These are phyloP conservation scores for Coemansia sp. DNA, from an alignment of 192 early-diverging fungal species.

Conservation along the genomic window DNA sequence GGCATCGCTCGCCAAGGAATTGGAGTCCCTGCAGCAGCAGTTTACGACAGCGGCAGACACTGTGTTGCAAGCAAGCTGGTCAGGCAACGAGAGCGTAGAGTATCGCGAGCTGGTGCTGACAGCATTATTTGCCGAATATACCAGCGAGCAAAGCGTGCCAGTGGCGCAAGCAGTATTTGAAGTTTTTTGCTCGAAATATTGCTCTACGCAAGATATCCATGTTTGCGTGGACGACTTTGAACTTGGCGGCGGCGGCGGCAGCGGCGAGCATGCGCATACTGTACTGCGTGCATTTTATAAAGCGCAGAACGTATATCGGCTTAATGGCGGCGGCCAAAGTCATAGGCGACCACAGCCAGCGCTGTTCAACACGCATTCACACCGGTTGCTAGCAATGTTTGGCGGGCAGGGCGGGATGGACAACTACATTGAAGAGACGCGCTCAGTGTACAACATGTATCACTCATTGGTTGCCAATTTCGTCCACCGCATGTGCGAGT, in stretches of 20 bases:
- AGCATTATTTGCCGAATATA: slow-evolving; percentile 6
- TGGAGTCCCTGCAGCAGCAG: neutral
- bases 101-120: neutral
- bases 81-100: neutral
- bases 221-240: neutral
- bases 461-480: slow-evolving; percentile 71
- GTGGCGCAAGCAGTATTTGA: slow-evolving; percentile 4
- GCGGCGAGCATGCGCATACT: neutral
- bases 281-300: slow-evolving; percentile 28
- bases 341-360: slow-evolving; percentile 1
- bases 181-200: slow-evolving; percentile 10
- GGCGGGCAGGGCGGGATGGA: slow-evolving; percentile 95
- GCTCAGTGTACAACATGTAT: slow-evolving; percentile 76
- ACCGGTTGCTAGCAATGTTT: slow-evolving; percentile 75
- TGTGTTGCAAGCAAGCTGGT: neutral
- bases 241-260: neutral
- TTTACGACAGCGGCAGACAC: neutral
- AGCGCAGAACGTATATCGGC: neutral
- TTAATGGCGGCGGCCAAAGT: neutral
- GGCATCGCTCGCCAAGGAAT: neutral
- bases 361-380: slow-evolving; percentile 12
- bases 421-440: slow-evolving; percentile 92
- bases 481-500: slow-evolving; percentile 70
- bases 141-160: neutral
- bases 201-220: slow-evolving; percentile 6